Conservation (phyloP, 352 stramenopile species). For the Thraustotheca clavata region DNA sequence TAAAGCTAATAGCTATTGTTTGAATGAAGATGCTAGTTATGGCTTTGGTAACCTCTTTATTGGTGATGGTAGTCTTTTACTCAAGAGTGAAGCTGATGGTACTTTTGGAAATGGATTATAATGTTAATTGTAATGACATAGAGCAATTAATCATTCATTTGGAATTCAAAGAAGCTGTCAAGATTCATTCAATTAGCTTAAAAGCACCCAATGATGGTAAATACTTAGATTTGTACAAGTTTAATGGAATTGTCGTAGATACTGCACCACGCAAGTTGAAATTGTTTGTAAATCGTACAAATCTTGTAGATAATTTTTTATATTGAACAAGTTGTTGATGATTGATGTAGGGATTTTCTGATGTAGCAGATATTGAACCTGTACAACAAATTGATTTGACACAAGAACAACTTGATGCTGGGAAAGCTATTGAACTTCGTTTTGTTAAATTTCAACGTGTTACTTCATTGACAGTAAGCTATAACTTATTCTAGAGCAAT, state of each 20-base stretch:
- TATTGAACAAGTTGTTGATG: not conserved
- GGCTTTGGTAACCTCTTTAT: constrained; percentile 71
- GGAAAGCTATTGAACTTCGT: constrained; percentile 57
- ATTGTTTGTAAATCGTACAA: constrained; percentile 62
- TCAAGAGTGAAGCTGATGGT: constrained; percentile 75
- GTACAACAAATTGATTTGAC: constrained; percentile 61
- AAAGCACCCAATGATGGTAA: constrained; percentile 41
- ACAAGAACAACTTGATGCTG: constrained; percentile 38
- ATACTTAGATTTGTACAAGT: not conserved
- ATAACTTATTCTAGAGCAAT: not conserved
- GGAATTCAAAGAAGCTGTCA: constrained; percentile 72
- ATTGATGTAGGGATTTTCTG: constrained; percentile 42
- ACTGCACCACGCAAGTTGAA: constrained; percentile 53
- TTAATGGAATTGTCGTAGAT: constrained; percentile 24
- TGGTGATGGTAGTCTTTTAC: constrained; percentile 58
- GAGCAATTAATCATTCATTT: constrained; percentile 77
- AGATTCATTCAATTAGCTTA: constrained; percentile 65
- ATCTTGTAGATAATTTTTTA: constrained; percentile 26
- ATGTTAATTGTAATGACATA: constrained; percentile 21
- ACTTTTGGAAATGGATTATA: not conserved
- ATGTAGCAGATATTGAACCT: constrained; percentile 54
- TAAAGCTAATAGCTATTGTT: constrained; percentile 56
- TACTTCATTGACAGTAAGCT: constrained; percentile 47
- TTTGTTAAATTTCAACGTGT: constrained; percentile 81
- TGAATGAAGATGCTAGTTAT: constrained; percentile 67